Evolutionary conservation across 768 basidiomycete genomes (phyloP).

Genomic region (Naganishia onofrii): DNA sequence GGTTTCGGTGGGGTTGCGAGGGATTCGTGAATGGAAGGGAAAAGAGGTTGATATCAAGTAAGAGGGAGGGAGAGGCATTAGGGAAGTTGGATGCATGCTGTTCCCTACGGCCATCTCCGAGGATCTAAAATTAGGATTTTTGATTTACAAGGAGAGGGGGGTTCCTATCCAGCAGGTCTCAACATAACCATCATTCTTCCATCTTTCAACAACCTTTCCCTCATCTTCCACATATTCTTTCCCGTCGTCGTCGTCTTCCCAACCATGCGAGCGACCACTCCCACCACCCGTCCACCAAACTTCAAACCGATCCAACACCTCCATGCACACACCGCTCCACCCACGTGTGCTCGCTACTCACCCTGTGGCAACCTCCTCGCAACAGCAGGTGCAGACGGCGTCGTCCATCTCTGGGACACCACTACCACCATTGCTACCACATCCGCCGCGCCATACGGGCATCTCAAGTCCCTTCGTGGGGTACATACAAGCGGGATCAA

Average conservation of each 20-base stretch:
- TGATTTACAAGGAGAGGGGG: too few relatives aligned
- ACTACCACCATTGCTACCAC: conserved; percentile 54
- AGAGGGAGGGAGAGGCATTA: too few relatives aligned
- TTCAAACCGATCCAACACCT: not conserved
- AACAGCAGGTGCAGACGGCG: conserved; percentile 76
- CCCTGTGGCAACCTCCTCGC: conserved; percentile 39
- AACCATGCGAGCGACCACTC: not conserved
- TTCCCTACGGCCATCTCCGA: too few relatives aligned
- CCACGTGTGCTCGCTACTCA: conserved; percentile 16
- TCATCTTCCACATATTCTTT: not conserved
- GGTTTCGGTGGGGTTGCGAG: too few relatives aligned
- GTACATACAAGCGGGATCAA: conserved; percentile 67
- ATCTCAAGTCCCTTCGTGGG: conserved; percentile 51
- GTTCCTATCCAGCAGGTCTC: too few relatives aligned
- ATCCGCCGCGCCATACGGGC: conserved; percentile 41
- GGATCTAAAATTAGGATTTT: too few relatives aligned
- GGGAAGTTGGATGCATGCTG: too few relatives aligned
- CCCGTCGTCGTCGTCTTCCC: not conserved
- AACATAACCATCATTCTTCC: too few relatives aligned
- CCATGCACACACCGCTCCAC: conserved; percentile 1
- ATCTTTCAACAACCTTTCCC: too few relatives aligned
- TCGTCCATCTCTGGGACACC: conserved; percentile 75
- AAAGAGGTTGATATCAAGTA: too few relatives aligned
- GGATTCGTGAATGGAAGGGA: too few relatives aligned
- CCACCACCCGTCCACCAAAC: not conserved